phyloP scores from a whole-genome alignment of 768 basidiomycete species.

The Naganishia vaughanmartiniae region DNA sequence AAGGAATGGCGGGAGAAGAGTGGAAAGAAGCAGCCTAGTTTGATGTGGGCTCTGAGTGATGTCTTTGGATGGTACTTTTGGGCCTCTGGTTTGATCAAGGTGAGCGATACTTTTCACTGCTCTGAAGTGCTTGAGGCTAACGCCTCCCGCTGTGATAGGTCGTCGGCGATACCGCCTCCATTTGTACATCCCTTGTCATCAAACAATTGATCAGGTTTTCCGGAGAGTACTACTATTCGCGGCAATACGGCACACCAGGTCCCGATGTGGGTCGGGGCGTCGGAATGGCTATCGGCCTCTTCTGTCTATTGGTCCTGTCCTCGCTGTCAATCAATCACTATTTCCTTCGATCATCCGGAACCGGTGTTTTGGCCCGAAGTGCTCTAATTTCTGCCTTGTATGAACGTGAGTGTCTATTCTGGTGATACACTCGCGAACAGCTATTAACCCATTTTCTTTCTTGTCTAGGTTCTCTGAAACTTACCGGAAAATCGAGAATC shows the following conservation, averaged over 20 bases:
- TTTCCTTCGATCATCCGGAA: slow-evolving; percentile 67
- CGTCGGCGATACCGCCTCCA: slow-evolving; percentile 53
- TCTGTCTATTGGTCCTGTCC: slow-evolving; percentile 65
- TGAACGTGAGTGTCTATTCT: slow-evolving; percentile 58
- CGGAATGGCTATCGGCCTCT: slow-evolving; percentile 70
- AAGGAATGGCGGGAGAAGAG: slow-evolving; percentile 43
- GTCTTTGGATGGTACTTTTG: slow-evolving; percentile 46
- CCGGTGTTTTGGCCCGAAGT: slow-evolving; percentile 76
- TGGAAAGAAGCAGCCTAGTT: slow-evolving; percentile 46
- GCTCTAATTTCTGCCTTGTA: slow-evolving; percentile 87
- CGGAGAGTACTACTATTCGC: slow-evolving; percentile 28
- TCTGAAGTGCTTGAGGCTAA: not conserved
- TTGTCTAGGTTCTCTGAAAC: slow-evolving; percentile 55
- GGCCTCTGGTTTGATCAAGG: slow-evolving; percentile 56
- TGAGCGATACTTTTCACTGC: not conserved
- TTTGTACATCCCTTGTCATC: slow-evolving; percentile 41
- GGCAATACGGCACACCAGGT: slow-evolving; percentile 35
- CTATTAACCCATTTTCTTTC: slow-evolving; percentile 11
- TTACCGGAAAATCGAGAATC: slow-evolving; percentile 75
- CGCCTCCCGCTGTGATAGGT: slow-evolving; percentile 23
- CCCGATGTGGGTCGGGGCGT: slow-evolving; percentile 63
- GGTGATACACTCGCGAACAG: slow-evolving; percentile 28
- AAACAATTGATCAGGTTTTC: slow-evolving; percentile 43
- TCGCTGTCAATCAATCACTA: slow-evolving; percentile 75
- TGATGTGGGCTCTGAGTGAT: slow-evolving; percentile 49